Evolutionary conservation across 75 land plant genomes (phyloP), one percentile per base, ranked within the genome.

Genomic region (Pinus taeda): DNA sequence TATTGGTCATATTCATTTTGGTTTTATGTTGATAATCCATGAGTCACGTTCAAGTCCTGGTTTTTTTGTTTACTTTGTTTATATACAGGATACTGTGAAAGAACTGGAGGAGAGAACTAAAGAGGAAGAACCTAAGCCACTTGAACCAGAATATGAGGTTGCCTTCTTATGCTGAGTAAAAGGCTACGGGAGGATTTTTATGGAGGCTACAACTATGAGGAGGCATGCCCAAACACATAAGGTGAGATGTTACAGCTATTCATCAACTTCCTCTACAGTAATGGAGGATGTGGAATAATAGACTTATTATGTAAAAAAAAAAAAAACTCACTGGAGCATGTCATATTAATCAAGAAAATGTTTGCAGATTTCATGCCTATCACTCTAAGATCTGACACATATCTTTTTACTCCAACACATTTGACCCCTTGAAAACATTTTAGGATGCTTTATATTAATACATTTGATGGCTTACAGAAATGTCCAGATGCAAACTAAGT

Each of bases 221-320:
- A 72, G 29, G 74, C 74, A 72, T 72, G 49, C 55, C 24, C 45
- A 72, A 20, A 9, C 26, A 53, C 74, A 72, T 72, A 36, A 1
- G 30, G 53, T 8, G 53, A 49, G 11, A 3, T 3, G 42, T 30
- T 30, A 0, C 42, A 4, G 42, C 4, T 39, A 3, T 39, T 39
- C 11, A 13, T 9, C 33, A 30, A 1, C 3, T 72, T 45, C 15
- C 39, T 72, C 33, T 72, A 36, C 33, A 15, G 26, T 9, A 3
- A 72, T 15, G 53, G 29, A 72, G 74, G 74, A 72, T 37, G 74
- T 72, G 74, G 74, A 72, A 72, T 6, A 36, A 53, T 72, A 72
- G 39, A 72, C 53, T 49, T 49, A 2, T 49, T 8, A 49, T 49
- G 53, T 49, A 49, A 8, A 2, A 49, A 49, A 49, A 11, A 49